phyloP scores from a whole-genome alignment of 129 eudicot genomes.

The Arctium lappa region DNA sequence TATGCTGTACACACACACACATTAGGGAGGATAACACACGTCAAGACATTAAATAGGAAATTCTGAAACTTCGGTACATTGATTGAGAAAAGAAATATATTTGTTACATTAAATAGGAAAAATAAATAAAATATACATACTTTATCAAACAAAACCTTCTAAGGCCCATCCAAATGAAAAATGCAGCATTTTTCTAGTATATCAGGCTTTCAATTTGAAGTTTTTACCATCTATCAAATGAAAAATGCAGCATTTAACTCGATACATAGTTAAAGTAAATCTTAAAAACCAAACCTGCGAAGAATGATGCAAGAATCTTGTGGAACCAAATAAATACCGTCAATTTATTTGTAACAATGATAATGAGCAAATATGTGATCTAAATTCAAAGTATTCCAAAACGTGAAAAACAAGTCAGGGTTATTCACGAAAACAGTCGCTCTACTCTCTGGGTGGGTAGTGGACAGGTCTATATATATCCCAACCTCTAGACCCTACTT shows the following conservation, averaged over 20 bases:
- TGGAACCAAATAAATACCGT: too few relatives aligned
- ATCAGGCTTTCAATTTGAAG: not conserved
- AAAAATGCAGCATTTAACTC: not conserved
- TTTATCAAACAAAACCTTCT: not conserved
- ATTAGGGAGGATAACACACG: not conserved
- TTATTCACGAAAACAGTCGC: too few relatives aligned
- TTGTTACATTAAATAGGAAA: not conserved
- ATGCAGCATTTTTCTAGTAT: not conserved
- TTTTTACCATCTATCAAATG: not conserved
- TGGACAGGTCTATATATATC: too few relatives aligned
- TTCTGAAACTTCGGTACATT: not conserved
- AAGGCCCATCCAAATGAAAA: too few relatives aligned
- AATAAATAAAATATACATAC: too few relatives aligned
- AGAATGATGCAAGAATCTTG: not conserved
- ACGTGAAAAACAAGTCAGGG: too few relatives aligned
- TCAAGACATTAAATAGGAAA: not conserved
- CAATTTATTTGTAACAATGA: not conserved
- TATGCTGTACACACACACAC: conserved; percentile 47
- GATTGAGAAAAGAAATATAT: too few relatives aligned
- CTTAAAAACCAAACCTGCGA: not conserved
- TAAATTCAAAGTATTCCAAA: not conserved
- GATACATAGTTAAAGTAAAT: not conserved
- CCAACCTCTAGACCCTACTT: too few relatives aligned
- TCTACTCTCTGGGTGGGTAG: too few relatives aligned
- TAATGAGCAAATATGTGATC: not conserved